A percentile compares a stretch with the other conserved stretches of the same genome.
Evolutionary conservation across 352 stramenopile genomes (phyloP).

Genomic region (Globisporangium nodosum): DNA sequence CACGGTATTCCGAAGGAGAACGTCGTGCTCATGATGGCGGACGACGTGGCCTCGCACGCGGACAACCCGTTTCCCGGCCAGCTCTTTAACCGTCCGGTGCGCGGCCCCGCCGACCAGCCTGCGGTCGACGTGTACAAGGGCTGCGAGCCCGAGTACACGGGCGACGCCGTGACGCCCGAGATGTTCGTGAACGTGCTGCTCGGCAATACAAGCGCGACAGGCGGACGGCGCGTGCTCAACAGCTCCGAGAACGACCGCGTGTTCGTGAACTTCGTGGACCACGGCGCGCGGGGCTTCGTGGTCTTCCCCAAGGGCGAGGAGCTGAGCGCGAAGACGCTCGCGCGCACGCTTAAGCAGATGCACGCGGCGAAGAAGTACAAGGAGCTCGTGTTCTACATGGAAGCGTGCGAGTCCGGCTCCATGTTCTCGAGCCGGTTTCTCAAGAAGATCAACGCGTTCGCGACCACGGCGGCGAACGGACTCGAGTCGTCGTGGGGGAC

Average conservation of each 20-base stretch:
- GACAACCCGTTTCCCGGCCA: slow-evolving; percentile 85
- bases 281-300: slow-evolving; percentile 81
- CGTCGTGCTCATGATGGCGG: slow-evolving; percentile 92
- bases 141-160: slow-evolving; percentile 73
- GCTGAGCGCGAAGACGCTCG: slow-evolving; percentile 65
- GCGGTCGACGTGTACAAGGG: slow-evolving; percentile 85
- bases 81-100: slow-evolving; percentile 85
- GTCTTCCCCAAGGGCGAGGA: slow-evolving; percentile 75
- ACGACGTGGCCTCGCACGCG: slow-evolving; percentile 79
- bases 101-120: slow-evolving; percentile 22
- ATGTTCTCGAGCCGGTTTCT: slow-evolving; percentile 86
- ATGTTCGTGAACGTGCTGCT: slow-evolving; percentile 86
- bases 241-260: slow-evolving; percentile 83
- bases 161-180: slow-evolving; percentile 76
- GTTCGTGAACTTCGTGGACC: slow-evolving; percentile 92
- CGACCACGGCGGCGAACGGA: slow-evolving; percentile 85
- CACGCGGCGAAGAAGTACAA: slow-evolving; percentile 83
- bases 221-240: slow-evolving; percentile 78
- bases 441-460: slow-evolving; percentile 80
- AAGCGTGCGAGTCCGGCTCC: slow-evolving; percentile 89
- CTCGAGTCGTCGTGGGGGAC: slow-evolving; percentile 86
- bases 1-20: slow-evolving; percentile 86
- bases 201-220: slow-evolving; percentile 52
- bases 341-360: slow-evolving; percentile 74
- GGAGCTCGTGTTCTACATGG: slow-evolving; percentile 89